Evolutionary conservation across 768 basidiomycete genomes (phyloP).

Genomic region (Mycena kentingensis): DNA sequence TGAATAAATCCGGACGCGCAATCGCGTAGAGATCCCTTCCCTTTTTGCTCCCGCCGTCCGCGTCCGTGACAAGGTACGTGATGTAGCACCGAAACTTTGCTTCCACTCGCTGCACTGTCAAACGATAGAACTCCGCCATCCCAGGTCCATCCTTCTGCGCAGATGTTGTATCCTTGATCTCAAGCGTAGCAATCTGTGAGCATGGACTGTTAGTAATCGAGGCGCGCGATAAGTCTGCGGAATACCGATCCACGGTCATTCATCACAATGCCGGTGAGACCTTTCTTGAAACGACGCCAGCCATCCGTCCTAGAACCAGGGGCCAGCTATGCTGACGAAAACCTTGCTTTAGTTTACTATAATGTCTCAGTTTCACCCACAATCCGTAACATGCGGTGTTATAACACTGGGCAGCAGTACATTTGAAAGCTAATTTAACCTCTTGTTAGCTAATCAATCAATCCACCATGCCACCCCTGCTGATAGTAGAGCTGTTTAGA

Average conservation of each 20-base stretch:
- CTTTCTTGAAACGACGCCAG: background rate
- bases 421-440: no score
- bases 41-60: slow-evolving; percentile 18
- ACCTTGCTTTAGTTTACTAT: no score
- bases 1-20: slow-evolving; percentile 1
- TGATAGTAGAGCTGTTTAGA: no score
- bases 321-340: no score
- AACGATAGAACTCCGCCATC: background rate
- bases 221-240: background rate
- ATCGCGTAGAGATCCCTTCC: background rate
- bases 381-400: no score
- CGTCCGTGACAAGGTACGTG: slow-evolving; percentile 10
- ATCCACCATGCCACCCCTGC: no score
- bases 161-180: slow-evolving; percentile 7
- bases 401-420: no score
- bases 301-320: background rate
- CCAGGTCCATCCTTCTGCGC: slow-evolving; percentile 7
- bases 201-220: background rate
- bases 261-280: background rate
- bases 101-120: slow-evolving; percentile 7
- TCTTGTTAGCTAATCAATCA: no score
- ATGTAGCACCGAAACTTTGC: slow-evolving; percentile 4
- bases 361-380: no score
- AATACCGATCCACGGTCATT: background rate
- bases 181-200: background rate